Percentiles rank a stretch among this genome's conserved stretches.
Conservation (phyloP, 2,329 filamentous ascomycete genomes). For the Orbilia quercus region DNA sequence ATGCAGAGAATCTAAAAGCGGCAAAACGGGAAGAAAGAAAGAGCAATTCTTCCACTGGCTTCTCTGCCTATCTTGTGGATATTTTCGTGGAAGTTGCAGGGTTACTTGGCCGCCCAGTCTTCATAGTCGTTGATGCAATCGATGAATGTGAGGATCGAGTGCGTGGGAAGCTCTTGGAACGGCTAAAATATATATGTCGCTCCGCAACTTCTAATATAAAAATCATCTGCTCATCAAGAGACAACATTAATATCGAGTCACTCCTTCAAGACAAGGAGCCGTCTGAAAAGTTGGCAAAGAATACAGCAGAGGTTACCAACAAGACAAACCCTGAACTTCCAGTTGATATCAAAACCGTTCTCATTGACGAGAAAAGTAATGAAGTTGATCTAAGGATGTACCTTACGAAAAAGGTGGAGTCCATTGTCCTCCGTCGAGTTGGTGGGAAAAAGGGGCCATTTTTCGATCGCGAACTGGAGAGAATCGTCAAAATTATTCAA, state of each 20-base stretch:
- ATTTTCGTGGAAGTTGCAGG: background rate
- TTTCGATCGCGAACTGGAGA: conserved; percentile 8
- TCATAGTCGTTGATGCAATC: conserved; percentile 10
- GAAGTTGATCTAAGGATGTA: conserved; percentile 8
- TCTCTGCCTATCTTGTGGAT: background rate
- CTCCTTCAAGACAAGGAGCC: conserved; percentile 2
- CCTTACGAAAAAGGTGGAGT: conserved; percentile 17
- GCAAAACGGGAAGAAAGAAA: background rate
- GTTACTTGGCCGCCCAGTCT: background rate
- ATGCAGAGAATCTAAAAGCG: background rate
- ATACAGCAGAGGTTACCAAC: background rate
- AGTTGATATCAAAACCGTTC: conserved; percentile 4
- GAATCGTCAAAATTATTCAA: conserved; percentile 12
- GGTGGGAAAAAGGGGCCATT: background rate
- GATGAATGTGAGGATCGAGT: conserved; percentile 30
- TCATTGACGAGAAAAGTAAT: conserved; percentile 16
- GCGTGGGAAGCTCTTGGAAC: background rate
- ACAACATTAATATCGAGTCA: conserved; percentile 25
- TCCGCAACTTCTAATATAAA: background rate
- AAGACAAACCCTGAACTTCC: conserved; percentile 1
- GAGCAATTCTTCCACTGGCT: background rate
- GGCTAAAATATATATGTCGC: conserved; percentile 1
- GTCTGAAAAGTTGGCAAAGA: background rate
- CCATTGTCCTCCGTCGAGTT: conserved; percentile 8
- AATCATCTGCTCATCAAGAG: conserved; percentile 11